Conservation (phyloP, 352 stramenopile genomes). For the Phytophthora parvispora region DNA sequence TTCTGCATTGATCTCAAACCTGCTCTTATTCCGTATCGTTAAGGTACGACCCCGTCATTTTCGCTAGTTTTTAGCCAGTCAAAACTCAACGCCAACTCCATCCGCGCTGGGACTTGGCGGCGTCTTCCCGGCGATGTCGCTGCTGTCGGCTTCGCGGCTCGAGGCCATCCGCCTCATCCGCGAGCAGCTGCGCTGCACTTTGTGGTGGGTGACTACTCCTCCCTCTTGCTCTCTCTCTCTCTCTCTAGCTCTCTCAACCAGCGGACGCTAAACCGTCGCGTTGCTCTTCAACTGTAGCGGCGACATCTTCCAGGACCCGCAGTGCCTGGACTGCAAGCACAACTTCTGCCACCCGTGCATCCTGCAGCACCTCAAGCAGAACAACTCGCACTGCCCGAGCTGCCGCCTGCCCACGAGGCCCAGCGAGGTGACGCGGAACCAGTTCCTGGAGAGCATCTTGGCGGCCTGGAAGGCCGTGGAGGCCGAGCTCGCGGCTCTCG, state of each 20-base stretch:
- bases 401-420: conserved; percentile 81
- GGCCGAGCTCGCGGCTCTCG: conserved; percentile 54
- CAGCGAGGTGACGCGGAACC: conserved; percentile 86
- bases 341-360: conserved; percentile 90
- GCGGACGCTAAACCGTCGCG: not conserved
- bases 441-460: conserved; percentile 89
- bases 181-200: conserved; percentile 79
- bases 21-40: not conserved
- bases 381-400: conserved; percentile 69
- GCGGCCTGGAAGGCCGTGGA: conserved; percentile 84
- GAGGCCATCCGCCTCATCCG: conserved; percentile 82
- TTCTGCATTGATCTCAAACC: not conserved
- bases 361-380: conserved; percentile 64
- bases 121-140: conserved; percentile 51
- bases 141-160: conserved; percentile 62
- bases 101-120: not conserved
- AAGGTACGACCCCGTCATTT: conserved; percentile 4
- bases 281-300: conserved; percentile 40
- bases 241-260: not conserved
- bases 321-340: conserved; percentile 91
- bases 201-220: conserved; percentile 59
- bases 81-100: conserved; percentile 3
- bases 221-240: not conserved
- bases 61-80: conserved; percentile 20
- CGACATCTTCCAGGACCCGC: conserved; percentile 83